Conservation (phyloP, 768 basidiomycete species). For the Boletellus ananas region DNA sequence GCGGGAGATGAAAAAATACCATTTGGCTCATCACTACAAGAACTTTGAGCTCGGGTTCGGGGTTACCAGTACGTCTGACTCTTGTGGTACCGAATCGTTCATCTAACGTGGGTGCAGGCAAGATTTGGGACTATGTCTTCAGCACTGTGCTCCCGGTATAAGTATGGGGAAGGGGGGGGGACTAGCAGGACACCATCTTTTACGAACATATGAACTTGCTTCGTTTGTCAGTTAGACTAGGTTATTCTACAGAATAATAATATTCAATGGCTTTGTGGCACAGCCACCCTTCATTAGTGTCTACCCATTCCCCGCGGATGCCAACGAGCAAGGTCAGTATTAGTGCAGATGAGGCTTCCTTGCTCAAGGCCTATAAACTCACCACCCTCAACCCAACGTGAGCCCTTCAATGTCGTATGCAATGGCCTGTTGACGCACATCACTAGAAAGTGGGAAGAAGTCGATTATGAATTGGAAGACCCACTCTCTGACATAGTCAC, state of each 20-base stretch:
- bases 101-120: slow-evolving; percentile 46
- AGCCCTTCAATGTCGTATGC: slow-evolving; percentile 5
- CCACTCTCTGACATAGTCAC: slow-evolving; percentile 67
- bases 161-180: slow-evolving; percentile 1
- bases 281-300: slow-evolving; percentile 11
- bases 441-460: slow-evolving; percentile 81
- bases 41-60: slow-evolving; percentile 98
- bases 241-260: slow-evolving; percentile 1
- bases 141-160: slow-evolving; percentile 73
- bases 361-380: slow-evolving; percentile 87
- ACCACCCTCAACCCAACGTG: slow-evolving; percentile 75
- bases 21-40: slow-evolving; percentile 97
- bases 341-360: slow-evolving; percentile 71
- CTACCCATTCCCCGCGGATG: slow-evolving; percentile 7
- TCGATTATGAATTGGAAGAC: slow-evolving; percentile 81
- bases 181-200: background rate
- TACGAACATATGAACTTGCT: slow-evolving; percentile 4
- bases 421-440: slow-evolving; percentile 5
- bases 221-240: slow-evolving; percentile 8
- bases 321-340: slow-evolving; percentile 54
- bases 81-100: background rate
- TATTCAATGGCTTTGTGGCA: slow-evolving; percentile 9
- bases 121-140: slow-evolving; percentile 93
- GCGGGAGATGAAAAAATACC: slow-evolving; percentile 93
- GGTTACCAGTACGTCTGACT: slow-evolving; percentile 68